phyloP scores from a whole-genome alignment of 2,329 filamentous ascomycete species.

The Botrytis squamosa region DNA sequence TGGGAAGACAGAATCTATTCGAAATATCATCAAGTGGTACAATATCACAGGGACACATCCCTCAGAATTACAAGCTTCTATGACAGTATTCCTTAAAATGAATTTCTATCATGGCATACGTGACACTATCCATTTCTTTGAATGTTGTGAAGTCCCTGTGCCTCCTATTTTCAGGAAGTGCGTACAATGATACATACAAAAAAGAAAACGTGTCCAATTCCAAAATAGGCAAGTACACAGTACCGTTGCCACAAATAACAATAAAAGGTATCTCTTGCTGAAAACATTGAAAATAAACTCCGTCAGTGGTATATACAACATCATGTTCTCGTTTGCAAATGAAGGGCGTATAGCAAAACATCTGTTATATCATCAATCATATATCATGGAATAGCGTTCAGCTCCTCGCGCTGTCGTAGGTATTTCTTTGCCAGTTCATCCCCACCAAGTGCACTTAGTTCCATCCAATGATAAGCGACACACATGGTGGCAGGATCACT shows the following conservation, averaged over 20 bases:
- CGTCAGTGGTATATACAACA: constrained; percentile 13
- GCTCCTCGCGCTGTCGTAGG: constrained; percentile 59
- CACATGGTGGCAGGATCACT: constrained; percentile 90
- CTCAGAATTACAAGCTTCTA: not conserved
- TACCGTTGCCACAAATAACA: constrained; percentile 1
- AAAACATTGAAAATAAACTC: constrained; percentile 16
- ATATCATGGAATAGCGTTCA: constrained; percentile 37
- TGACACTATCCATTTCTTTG: not conserved
- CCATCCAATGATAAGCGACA: constrained; percentile 96
- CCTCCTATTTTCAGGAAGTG: not conserved
- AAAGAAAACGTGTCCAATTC: not conserved
- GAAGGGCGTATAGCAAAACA: not conserved
- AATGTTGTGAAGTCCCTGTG: not conserved
- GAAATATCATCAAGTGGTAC: not conserved
- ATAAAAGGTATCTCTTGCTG: constrained; percentile 23
- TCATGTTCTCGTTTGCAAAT: constrained; percentile 15
- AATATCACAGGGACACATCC: not conserved
- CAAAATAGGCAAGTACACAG: constrained; percentile 7
- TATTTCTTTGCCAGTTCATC: constrained; percentile 82
- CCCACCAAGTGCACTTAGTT: constrained; percentile 79
- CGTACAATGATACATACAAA: not conserved
- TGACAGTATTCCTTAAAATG: not conserved
- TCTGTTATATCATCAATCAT: constrained; percentile 18
- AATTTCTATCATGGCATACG: not conserved
- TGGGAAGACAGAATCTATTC: not conserved